Conservation (phyloP, 2,329 filamentous ascomycete species). For the Alternaria brassicae region DNA sequence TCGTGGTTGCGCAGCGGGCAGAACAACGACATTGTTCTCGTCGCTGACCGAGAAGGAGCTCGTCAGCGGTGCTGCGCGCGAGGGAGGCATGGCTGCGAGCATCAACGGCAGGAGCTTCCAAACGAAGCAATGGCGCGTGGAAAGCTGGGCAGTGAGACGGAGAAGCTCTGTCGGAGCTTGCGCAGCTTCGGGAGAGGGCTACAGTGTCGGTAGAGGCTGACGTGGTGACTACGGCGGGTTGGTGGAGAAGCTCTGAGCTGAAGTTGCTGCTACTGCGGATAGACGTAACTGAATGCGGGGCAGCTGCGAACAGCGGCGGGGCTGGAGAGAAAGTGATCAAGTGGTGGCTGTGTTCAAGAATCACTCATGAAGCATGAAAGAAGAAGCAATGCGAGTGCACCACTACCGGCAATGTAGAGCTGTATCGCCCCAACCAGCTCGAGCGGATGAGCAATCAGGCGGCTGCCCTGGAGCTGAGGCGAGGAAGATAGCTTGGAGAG, state of each 20-base stretch:
- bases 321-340: conserved; percentile 9
- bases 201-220: conserved; percentile 4
- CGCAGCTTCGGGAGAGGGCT: conserved; percentile 5
- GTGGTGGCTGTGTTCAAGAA: conserved; percentile 9
- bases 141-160: conserved; percentile 1
- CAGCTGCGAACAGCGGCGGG: conserved; percentile 16
- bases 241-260: conserved; percentile 11
- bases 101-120: conserved; percentile 41
- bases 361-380: conserved; percentile 7
- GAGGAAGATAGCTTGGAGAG: conserved; percentile 16
- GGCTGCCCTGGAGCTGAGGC: conserved; percentile 15
- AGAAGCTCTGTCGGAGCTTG: conserved; percentile 11
- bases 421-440: conserved; percentile 19
- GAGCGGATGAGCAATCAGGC: conserved; percentile 17
- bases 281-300: conserved; percentile 19
- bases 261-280: conserved; percentile 17
- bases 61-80: conserved; percentile 78
- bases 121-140: conserved; percentile 12
- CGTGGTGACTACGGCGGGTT: conserved; percentile 7
- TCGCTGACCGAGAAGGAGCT: conserved; percentile 92
- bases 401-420: conserved; percentile 8
- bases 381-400: conserved; percentile 3
- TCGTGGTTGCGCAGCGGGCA: conserved; percentile 96
- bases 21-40: conserved; percentile 94
- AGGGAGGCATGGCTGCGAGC: conserved; percentile 76